A percentile compares a stretch with the other conserved stretches of the same genome.
phyloP scores from a whole-genome alignment of 2,329 filamentous ascomycete genomes.

The Colletotrichum tropicale region DNA sequence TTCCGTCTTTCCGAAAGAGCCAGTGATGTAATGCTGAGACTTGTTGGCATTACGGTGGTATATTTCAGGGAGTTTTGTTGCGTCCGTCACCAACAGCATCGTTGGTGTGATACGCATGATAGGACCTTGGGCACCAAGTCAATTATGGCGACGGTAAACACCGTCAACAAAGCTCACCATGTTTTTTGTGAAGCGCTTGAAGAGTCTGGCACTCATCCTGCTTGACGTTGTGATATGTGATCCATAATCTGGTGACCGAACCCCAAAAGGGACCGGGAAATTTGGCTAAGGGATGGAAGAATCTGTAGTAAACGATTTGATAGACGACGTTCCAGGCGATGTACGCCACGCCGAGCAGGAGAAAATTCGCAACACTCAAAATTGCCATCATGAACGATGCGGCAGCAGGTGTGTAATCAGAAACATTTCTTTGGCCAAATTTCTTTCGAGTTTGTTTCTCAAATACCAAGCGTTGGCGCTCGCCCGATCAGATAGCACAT shows the following conservation, averaged over 20 bases:
- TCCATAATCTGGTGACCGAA: constrained; percentile 57
- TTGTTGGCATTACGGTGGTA: constrained; percentile 62
- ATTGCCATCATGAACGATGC: constrained; percentile 33
- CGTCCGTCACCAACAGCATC: constrained; percentile 56
- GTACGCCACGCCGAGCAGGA: constrained; percentile 36
- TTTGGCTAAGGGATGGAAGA: constrained; percentile 55
- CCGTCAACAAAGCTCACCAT: constrained; percentile 40
- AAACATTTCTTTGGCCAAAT: background rate
- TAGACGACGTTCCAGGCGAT: constrained; percentile 36
- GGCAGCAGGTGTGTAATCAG: background rate
- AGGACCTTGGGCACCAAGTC: constrained; percentile 39
- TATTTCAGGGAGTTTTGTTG: constrained; percentile 58
- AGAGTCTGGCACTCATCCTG: constrained; percentile 48
- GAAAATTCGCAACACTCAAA: constrained; percentile 35
- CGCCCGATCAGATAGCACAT: background rate
- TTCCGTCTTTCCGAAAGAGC: constrained; percentile 59
- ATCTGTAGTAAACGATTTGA: constrained; percentile 53
- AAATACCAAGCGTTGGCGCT: background rate
- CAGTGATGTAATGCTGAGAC: constrained; percentile 62
- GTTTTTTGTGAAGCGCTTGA: constrained; percentile 47
- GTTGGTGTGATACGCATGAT: constrained; percentile 58
- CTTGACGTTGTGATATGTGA: constrained; percentile 54
- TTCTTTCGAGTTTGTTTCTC: background rate
- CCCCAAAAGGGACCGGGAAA: constrained; percentile 62
- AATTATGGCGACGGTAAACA: background rate